A percentile compares a stretch with the other conserved stretches of the same genome.
These are phyloP conservation scores for Schrenkiella parvula DNA, from an alignment of 345 rosid genomes.

Conservation along the genomic window DNA sequence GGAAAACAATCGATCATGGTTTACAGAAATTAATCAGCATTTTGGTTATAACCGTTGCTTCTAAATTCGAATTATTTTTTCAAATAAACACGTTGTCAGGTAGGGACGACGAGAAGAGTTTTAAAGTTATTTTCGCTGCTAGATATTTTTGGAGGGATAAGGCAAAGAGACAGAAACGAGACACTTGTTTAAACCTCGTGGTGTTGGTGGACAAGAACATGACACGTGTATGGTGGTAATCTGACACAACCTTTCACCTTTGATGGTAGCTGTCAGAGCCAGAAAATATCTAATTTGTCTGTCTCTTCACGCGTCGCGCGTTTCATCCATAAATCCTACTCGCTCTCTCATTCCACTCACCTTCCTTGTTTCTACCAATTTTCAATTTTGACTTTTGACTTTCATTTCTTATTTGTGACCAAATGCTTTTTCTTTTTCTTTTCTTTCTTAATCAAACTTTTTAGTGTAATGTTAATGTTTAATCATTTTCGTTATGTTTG, in stretches of 20 bases:
- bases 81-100: conserved; percentile 1
- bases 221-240: conserved; percentile 33
- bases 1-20: not conserved
- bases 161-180: not conserved
- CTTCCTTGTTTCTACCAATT: not conserved
- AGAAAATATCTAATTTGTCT: conserved; percentile 9
- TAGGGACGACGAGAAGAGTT: not conserved
- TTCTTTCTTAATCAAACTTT: not conserved
- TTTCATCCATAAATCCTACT: not conserved
- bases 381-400: not conserved
- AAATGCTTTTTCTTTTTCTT: not conserved
- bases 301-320: conserved; percentile 21
- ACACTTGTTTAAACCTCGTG: conserved; percentile 22
- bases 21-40: conserved; percentile 1
- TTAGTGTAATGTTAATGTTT: not conserved
- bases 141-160: conserved; percentile 34
- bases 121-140: not conserved
- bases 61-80: not conserved
- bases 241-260: not conserved
- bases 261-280: conserved; percentile 2
- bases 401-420: not conserved
- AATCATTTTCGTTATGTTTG: not conserved
- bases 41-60: not conserved
- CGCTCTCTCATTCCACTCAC: conserved; percentile 11
- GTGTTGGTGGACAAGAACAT: conserved; percentile 3